Percentiles rank a stretch among this genome's conserved stretches.
phyloP scores from a whole-genome alignment of 2,329 filamentous ascomycete species.

The Ophiostoma australiae region DNA sequence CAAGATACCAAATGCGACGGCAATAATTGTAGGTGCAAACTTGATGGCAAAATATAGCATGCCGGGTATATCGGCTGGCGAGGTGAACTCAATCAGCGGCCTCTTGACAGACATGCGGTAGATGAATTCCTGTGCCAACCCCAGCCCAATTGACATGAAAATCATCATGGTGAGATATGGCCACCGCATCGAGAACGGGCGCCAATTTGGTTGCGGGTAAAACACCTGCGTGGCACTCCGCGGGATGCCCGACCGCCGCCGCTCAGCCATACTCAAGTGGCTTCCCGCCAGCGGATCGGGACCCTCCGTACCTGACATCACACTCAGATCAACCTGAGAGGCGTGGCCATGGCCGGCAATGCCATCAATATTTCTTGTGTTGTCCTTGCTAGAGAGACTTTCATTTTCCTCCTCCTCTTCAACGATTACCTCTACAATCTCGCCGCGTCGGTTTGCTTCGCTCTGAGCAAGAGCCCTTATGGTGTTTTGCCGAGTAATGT shows the following conservation, averaged over 20 bases:
- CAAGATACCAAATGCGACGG: constrained; percentile 58
- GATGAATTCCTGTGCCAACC: constrained; percentile 49
- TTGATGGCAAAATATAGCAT: constrained; percentile 57
- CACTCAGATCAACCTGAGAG: constrained; percentile 48
- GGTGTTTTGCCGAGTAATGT: constrained; percentile 29
- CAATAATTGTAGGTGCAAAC: constrained; percentile 57
- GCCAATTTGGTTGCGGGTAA: constrained; percentile 62
- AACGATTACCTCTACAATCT: constrained; percentile 56
- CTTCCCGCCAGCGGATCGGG: background rate
- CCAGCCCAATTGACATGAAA: constrained; percentile 49
- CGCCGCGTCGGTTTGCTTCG: constrained; percentile 55
- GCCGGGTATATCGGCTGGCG: constrained; percentile 47
- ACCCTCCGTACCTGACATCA: constrained; percentile 42
- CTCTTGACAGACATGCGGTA: constrained; percentile 45
- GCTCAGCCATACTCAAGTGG: constrained; percentile 25
- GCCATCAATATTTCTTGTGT: background rate
- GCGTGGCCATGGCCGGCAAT: constrained; percentile 13
- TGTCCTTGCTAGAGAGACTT: constrained; percentile 25
- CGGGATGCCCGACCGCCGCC: constrained; percentile 38
- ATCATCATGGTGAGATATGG: constrained; percentile 54
- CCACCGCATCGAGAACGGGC: constrained; percentile 60
- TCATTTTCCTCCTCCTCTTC: constrained; percentile 29
- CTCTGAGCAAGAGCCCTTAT: constrained; percentile 50
- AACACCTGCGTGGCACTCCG: constrained; percentile 44
- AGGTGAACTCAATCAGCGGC: constrained; percentile 48